Conservation (phyloP, 208 protist genomes). For the Leishmania major region DNA sequence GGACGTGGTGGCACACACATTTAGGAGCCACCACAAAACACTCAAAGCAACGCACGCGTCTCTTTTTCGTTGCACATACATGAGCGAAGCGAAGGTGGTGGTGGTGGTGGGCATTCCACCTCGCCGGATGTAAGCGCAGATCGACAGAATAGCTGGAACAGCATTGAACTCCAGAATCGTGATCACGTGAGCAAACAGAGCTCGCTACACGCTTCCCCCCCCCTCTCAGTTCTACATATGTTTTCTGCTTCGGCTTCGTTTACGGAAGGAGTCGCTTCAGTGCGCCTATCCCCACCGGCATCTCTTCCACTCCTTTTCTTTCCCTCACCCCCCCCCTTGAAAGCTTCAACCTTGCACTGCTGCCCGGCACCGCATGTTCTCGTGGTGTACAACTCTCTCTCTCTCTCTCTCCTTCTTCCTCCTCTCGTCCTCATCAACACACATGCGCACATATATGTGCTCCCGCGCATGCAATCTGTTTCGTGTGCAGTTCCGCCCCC, state of each 20-base stretch:
- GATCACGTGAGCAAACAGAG: not conserved
- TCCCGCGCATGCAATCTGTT: not conserved
- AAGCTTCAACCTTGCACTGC: not conserved
- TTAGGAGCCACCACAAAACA: not conserved
- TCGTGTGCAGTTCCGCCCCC: not conserved
- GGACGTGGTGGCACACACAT: not conserved
- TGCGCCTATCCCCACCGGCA: not conserved
- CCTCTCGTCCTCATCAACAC: not conserved
- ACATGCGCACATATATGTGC: not conserved
- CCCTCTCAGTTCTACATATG: not conserved
- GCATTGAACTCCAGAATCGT: not conserved
- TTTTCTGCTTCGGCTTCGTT: not conserved
- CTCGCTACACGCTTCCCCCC: not conserved
- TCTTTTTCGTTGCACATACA: not conserved
- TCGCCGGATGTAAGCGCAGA: not conserved
- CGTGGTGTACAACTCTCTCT: not conserved
- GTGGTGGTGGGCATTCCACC: not conserved
- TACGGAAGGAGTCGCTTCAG: not conserved
- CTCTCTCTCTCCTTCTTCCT: not conserved
- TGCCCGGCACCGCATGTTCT: not conserved
- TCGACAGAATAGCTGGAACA: not conserved
- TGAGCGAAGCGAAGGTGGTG: not conserved
- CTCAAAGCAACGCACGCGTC: not conserved
- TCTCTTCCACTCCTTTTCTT: not conserved
- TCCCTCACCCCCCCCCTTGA: not conserved